Evolutionary conservation across 345 rosid species (phyloP), one percentile per base, ranked within the genome.

Genomic region (Camelina sativa): DNA sequence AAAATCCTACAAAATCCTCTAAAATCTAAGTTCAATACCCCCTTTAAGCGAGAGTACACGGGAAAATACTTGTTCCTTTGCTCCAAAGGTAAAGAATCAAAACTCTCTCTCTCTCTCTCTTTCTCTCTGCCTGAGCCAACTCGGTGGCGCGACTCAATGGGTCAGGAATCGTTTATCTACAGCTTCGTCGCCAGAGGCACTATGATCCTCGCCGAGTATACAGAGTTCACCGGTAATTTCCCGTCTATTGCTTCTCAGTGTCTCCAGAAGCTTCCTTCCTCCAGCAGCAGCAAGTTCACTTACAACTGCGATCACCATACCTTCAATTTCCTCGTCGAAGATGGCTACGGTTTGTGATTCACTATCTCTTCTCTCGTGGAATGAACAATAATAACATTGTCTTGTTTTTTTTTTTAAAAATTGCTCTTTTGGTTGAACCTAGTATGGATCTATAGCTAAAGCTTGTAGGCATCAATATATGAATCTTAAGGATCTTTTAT

Each of bases 301-400:
- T 95, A 91, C 90, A 90, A 89, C 75, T 95, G 99, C 71, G 99
- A 95, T 85, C 93, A 90, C 82, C 99, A 95, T 72, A 88, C 97
- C 78, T 91, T 95, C 83, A 95, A 95, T 69, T 95, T 95, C 83
- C 92, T 95, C 51, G 89, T 94, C 34, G 92, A 94, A 77, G 92
- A 94, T 70, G 99, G 99, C 62, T 94, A 82, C 67, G 91, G 99
- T 94, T 79, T 58, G 13, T 7, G 8, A 47, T 34, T 72, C 72
- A 7, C 20, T 25, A 20, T 61, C 34, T 32, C 5, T 47, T 59
- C 17, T 15, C 22, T 10, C 11, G 12, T 38, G 40, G 34, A 57
- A 34, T 34, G 37, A 71, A 19, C 20, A 11, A 28, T 28, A 11
- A 4, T 28, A 72, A 54, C 52, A 2, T 16, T 44, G 32, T 47